Conservation (phyloP, 345 rosid species). For the Arabidopsis arenosa region DNA sequence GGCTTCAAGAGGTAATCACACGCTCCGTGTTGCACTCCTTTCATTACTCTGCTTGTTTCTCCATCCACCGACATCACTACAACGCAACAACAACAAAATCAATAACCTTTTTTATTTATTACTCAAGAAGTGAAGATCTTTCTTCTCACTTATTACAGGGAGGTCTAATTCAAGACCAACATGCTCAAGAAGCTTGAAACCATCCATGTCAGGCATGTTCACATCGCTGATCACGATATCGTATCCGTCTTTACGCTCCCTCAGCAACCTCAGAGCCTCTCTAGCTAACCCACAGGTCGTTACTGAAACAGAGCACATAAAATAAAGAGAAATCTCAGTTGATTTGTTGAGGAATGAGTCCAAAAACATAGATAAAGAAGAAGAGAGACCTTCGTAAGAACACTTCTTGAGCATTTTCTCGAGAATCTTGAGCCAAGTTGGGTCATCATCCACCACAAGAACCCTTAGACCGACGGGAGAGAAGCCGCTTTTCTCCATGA, state of each 20-base stretch:
- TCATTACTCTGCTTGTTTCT: slow-evolving; percentile 90
- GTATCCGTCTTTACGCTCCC: slow-evolving; percentile 87
- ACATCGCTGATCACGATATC: slow-evolving; percentile 96
- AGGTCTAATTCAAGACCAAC: slow-evolving; percentile 98
- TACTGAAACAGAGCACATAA: no score
- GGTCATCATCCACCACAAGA: slow-evolving; percentile 96
- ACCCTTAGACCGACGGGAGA: slow-evolving; percentile 92
- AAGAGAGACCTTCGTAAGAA: slow-evolving; percentile 72
- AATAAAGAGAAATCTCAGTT: no score
- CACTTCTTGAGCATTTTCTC: slow-evolving; percentile 98
- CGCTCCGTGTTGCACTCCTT: slow-evolving; percentile 95
- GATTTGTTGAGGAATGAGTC: no score
- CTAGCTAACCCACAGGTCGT: slow-evolving; percentile 90
- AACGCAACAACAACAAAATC: slow-evolving; percentile 16
- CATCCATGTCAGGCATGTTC: slow-evolving; percentile 99
- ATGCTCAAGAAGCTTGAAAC: slow-evolving; percentile 91
- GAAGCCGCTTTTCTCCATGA: slow-evolving; percentile 76
- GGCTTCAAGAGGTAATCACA: slow-evolving; percentile 98
- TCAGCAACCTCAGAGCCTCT: slow-evolving; percentile 78
- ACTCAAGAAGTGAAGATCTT: slow-evolving; percentile 9
- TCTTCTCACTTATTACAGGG: slow-evolving; percentile 85
- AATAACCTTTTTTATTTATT: background rate
- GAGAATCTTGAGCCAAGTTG: slow-evolving; percentile 93
- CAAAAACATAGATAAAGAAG: background rate
- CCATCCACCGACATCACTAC: slow-evolving; percentile 99